These are phyloP conservation scores for Bothriochloa decipiens DNA, from an alignment of 176 grass and related monocot genomes.

Conservation along the genomic window DNA sequence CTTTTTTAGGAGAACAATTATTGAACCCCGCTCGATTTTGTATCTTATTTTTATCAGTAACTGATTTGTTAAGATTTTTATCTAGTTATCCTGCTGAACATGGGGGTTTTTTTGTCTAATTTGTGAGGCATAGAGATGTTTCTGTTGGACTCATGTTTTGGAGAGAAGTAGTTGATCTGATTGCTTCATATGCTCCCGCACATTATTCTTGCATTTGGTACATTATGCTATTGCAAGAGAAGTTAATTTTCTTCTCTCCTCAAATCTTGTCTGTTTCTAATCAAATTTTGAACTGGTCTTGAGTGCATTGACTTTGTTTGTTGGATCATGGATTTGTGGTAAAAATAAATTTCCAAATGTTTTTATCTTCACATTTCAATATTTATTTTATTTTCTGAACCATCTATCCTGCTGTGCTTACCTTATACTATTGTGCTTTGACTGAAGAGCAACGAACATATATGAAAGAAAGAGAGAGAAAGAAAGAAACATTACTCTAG, in stretches of 20 bases:
- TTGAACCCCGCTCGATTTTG: slow-evolving; percentile 3
- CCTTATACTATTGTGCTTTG: not conserved
- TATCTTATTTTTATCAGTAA: not conserved
- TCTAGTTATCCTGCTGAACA: slow-evolving; percentile 9
- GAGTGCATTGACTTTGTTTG: slow-evolving; percentile 1
- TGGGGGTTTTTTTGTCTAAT: not conserved
- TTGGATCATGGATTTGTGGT: not conserved
- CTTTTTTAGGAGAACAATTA: not conserved
- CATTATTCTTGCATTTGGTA: not conserved
- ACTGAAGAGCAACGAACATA: not conserved
- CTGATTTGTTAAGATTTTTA: slow-evolving; percentile 11
- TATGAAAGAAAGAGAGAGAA: not conserved
- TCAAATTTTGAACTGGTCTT: not conserved
- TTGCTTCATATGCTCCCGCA: not conserved
- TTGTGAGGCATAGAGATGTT: not conserved
- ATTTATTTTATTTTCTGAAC: slow-evolving; percentile 12
- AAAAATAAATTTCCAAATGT: not conserved
- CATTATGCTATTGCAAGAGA: not conserved
- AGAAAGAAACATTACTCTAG: not conserved
- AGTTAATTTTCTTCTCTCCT: not conserved
- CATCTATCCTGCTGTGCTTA: slow-evolving; percentile 4
- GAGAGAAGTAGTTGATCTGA: not conserved
- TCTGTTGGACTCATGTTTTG: not conserved
- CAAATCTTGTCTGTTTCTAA: not conserved
- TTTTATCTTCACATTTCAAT: not conserved